Base-by-base conservation (phyloP, 352 stramenopile genomes). In the Pythium plurisporium region DNA sequence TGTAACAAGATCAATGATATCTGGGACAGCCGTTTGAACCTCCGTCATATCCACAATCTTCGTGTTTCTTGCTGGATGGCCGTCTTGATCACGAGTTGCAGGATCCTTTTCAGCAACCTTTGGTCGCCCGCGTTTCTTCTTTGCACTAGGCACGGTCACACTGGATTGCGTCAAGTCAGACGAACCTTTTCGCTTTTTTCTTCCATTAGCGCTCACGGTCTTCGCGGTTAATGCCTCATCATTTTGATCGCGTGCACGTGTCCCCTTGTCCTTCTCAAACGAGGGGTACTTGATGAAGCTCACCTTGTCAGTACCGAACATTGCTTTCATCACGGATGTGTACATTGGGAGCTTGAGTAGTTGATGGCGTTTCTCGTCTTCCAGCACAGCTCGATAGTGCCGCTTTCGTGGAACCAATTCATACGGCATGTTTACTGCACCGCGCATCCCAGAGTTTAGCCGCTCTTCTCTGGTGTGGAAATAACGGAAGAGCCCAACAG, bases 401-500 rank as follows among this genome's bases (percentile, higher is more conserved):
- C 76, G 76, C 15, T 69, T 69, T 38, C 41, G 65, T 15, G 74
- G 84, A 1, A 87, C 67, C 10, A 90, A 69, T 53, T 89, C 80
- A 55, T 86, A 92, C 3, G 79, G 80, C 74, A 88, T 87, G 43
- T 55, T 73, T 12, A 89, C 77, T 26, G 84, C 73, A 20, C 67
- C 75, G 9, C 65, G 59, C 27, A 72, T 62, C 2, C 64, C 69
- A 10, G 77, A 73, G 52, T 69, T 87, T n/a, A 89, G 76, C 53
- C 86, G 83, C 52, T 94, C 84, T 2, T 65, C 59, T 23, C 77
- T 69, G 2, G 83, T 85, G 49, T 95, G 81, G 41, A 95, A 95
- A 55, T 90, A 95, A 2, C 85, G 82, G 48, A 95, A 95, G 15
- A 95, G 64, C 53, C 82, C 86, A 14, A 90, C 74, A 5, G 82